Conservation (phyloP, 306 rosid genomes). For the Sesbania bispinosa region DNA sequence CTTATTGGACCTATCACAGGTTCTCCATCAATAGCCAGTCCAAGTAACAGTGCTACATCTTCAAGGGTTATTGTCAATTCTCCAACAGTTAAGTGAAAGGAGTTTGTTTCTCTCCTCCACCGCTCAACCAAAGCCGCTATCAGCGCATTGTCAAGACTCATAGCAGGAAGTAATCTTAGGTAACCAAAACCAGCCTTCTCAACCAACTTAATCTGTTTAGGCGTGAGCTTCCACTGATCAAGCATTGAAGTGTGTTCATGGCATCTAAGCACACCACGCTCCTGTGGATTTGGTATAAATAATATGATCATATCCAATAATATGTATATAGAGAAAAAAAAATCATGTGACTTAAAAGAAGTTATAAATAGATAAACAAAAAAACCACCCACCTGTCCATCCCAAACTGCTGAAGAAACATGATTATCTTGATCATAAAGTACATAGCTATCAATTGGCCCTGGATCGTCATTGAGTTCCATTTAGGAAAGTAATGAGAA, state of each 20-base stretch:
- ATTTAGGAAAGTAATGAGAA: slow-evolving; percentile 31
- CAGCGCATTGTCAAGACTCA: slow-evolving; percentile 84
- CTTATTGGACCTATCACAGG: slow-evolving; percentile 76
- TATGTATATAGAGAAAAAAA: background rate
- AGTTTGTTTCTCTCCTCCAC: slow-evolving; percentile 97
- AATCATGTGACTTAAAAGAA: background rate
- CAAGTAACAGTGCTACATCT: slow-evolving; percentile 85
- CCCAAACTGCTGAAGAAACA: slow-evolving; percentile 93
- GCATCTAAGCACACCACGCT: slow-evolving; percentile 92
- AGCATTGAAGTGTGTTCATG: slow-evolving; percentile 94
- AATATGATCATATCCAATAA: background rate
- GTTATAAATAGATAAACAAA: background rate
- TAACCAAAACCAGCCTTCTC: slow-evolving; percentile 83
- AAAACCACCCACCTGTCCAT: slow-evolving; percentile 64
- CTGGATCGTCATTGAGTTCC: slow-evolving; percentile 68
- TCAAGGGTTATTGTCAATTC: slow-evolving; percentile 90
- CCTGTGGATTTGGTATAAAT: slow-evolving; percentile 42
- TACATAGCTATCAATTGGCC: slow-evolving; percentile 66
- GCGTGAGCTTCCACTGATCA: slow-evolving; percentile 86
- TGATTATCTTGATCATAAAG: slow-evolving; percentile 94
- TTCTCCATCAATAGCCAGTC: slow-evolving; percentile 75
- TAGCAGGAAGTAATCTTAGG: slow-evolving; percentile 73
- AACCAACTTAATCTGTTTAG: slow-evolving; percentile 69
- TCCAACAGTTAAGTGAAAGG: slow-evolving; percentile 83
- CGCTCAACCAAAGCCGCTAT: slow-evolving; percentile 91